These are phyloP conservation scores for Boletus smithii DNA, from an alignment of 1,284 basidiomycete species.

Conservation along the genomic window DNA sequence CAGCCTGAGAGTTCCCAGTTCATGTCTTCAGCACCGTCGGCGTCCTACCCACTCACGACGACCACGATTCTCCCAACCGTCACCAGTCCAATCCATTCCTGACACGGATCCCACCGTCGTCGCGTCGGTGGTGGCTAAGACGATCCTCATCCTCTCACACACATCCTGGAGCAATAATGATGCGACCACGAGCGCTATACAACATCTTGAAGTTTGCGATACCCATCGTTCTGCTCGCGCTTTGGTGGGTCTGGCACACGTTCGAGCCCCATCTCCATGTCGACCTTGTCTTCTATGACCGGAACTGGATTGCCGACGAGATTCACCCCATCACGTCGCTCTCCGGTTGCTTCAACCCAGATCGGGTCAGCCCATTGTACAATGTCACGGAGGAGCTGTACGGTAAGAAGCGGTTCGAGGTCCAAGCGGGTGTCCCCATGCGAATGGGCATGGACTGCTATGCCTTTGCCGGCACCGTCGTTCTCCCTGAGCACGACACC, in stretches of 20 bases:
- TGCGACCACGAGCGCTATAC: slow-evolving; percentile 22
- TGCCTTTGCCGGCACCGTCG: slow-evolving; percentile 78
- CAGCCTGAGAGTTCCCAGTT: too few species aligned
- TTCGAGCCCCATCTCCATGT: slow-evolving; percentile 84
- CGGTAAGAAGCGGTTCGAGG: slow-evolving; percentile 59
- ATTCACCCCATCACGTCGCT: slow-evolving; percentile 61
- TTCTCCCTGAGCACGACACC: slow-evolving; percentile 23
- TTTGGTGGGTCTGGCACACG: slow-evolving; percentile 31
- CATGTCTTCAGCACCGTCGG: slow-evolving; percentile 16
- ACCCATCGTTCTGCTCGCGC: slow-evolving; percentile 32
- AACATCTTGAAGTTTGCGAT: slow-evolving; percentile 29
- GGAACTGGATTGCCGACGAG: slow-evolving; percentile 70
- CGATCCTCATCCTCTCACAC: not conserved
- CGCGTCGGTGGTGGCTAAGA: slow-evolving; percentile 12
- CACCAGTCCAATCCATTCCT: slow-evolving; percentile 1
- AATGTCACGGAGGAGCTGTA: slow-evolving; percentile 63
- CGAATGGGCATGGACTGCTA: slow-evolving; percentile 83
- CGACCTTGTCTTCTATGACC: slow-evolving; percentile 74
- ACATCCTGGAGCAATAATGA: not conserved
- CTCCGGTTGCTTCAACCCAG: slow-evolving; percentile 69
- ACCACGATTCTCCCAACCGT: slow-evolving; percentile 6
- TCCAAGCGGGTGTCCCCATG: slow-evolving; percentile 76
- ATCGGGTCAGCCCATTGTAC: slow-evolving; percentile 59
- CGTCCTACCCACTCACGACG: slow-evolving; percentile 15
- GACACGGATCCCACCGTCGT: not conserved